Conservation (phyloP, 768 basidiomycete genomes). For the Pleurotus tuber-regium region DNA sequence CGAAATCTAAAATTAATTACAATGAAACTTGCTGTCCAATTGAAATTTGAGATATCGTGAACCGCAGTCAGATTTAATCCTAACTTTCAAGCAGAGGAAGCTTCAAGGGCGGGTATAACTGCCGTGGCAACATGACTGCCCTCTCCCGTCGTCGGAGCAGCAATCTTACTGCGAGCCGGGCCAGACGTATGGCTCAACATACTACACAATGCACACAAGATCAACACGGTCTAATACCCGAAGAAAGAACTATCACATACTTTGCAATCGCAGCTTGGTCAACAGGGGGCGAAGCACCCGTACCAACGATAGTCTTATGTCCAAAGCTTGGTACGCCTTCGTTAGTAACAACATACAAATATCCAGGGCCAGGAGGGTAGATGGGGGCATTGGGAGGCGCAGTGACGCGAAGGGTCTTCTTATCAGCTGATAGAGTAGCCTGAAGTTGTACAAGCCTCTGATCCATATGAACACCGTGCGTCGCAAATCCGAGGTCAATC, state of each 20-base stretch:
- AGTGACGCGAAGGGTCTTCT: constrained; percentile 29
- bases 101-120: neutral
- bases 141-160: neutral
- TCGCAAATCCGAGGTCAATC: constrained; percentile 40
- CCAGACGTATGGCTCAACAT: neutral
- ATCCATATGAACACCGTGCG: constrained; percentile 41
- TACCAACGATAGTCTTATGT: constrained; percentile 33
- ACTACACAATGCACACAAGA: neutral
- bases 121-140: neutral
- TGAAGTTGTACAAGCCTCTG: constrained; percentile 35
- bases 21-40: too few species aligned
- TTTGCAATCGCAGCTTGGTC: constrained; percentile 5
- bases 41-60: too few species aligned
- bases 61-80: too few species aligned
- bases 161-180: neutral
- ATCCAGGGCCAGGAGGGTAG: constrained; percentile 40
- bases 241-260: neutral
- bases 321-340: constrained; percentile 31
- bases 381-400: constrained; percentile 34
- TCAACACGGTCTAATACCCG: neutral
- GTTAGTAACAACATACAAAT: constrained; percentile 31
- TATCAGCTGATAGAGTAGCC: constrained; percentile 27
- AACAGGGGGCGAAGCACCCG: constrained; percentile 35
- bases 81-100: neutral
- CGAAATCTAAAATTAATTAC: too few species aligned